These are phyloP conservation scores for Aspergillus uvarum DNA, from an alignment of 2,329 filamentous ascomycete genomes.

Conservation along the genomic window DNA sequence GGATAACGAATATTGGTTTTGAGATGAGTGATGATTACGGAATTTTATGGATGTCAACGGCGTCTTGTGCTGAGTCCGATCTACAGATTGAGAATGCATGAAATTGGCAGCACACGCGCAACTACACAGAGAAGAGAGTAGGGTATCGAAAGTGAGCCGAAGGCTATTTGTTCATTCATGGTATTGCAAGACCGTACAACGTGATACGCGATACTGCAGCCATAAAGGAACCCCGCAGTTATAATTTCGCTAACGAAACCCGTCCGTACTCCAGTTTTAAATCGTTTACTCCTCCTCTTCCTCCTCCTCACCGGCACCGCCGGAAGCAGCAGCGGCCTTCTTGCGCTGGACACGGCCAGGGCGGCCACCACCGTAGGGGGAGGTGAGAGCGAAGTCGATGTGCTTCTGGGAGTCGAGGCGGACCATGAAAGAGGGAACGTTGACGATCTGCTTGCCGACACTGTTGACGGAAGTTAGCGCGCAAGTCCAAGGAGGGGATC, in stretches of 20 bases:
- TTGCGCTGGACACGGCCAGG: constrained; percentile 98
- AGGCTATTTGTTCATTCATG: constrained; percentile 39
- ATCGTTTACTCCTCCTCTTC: constrained; percentile 70
- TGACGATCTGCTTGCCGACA: constrained; percentile 99
- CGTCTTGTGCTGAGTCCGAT: constrained; percentile 22
- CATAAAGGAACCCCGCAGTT: constrained; percentile 36
- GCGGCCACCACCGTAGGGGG: constrained; percentile 95
- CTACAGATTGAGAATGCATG: constrained; percentile 9
- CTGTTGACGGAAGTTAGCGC: constrained; percentile 40
- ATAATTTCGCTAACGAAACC: constrained; percentile 39
- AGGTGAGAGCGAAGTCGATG: constrained; percentile 98
- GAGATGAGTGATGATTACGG: constrained; percentile 24
- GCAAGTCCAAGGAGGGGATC: not conserved
- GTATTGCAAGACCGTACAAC: constrained; percentile 42
- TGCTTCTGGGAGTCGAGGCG: constrained; percentile 99
- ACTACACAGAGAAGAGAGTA: constrained; percentile 15
- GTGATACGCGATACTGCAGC: constrained; percentile 41
- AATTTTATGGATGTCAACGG: constrained; percentile 12
- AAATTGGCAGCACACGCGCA: not conserved
- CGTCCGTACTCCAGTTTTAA: constrained; percentile 38
- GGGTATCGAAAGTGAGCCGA: constrained; percentile 38
- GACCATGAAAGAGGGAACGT: constrained; percentile 98
- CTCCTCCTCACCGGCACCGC: constrained; percentile 57
- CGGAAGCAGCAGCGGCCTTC: constrained; percentile 97
- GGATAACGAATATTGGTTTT: constrained; percentile 15